These are phyloP conservation scores for Eucalyptus dawsonii DNA, from an alignment of 345 rosid species.

Conservation along the genomic window DNA sequence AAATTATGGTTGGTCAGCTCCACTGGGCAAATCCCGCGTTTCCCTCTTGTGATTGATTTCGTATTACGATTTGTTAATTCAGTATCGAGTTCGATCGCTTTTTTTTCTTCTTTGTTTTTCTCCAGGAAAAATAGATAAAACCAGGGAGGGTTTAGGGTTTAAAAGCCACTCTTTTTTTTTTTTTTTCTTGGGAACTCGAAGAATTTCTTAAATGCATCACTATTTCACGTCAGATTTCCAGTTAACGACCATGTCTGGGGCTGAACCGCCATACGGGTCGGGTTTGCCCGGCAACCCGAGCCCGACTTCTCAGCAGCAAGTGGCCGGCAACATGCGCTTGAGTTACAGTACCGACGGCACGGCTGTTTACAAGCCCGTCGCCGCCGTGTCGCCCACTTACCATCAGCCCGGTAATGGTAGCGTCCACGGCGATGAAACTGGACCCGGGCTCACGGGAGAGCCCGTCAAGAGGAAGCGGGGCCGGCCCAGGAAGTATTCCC, in stretches of 20 bases:
- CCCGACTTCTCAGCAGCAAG: not conserved
- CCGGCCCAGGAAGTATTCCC: conserved; percentile 62
- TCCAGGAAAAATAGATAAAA: not conserved
- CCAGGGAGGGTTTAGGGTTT: not conserved
- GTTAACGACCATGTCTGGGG: not conserved
- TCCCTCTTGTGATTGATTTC: not conserved
- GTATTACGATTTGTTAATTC: not conserved
- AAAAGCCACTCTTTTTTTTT: not conserved
- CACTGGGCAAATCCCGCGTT: not conserved
- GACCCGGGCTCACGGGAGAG: conserved; percentile 1
- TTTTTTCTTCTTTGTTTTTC: not conserved
- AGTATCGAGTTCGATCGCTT: not conserved
- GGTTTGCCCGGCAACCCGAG: not conserved
- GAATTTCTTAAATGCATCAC: not conserved
- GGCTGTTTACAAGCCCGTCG: not conserved
- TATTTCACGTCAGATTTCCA: not conserved
- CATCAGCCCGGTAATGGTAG: not conserved
- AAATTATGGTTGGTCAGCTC: not conserved
- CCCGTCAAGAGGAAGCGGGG: conserved; percentile 50
- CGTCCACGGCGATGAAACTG: not conserved
- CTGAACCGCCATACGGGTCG: not conserved
- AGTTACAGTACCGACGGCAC: not conserved
- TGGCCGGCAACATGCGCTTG: not conserved
- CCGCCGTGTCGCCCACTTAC: not conserved
- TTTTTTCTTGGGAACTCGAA: not conserved